phyloP scores from a whole-genome alignment of 2,329 filamentous ascomycete species.

The Cladosporium oxysporum region DNA sequence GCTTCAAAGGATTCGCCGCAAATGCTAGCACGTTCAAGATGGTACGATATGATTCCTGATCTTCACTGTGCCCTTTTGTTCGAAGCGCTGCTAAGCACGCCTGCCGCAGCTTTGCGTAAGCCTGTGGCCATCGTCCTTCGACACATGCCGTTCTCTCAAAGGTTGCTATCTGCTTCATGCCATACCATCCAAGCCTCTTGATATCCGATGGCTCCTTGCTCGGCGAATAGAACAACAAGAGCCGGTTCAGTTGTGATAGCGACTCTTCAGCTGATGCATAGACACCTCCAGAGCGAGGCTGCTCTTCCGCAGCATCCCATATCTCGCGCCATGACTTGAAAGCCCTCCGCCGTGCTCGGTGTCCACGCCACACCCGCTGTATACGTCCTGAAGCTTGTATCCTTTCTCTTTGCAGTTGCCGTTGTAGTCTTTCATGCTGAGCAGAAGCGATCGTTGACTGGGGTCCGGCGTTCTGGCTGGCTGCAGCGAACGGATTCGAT shows the following conservation, averaged over 20 bases:
- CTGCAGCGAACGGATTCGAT: conserved; percentile 71
- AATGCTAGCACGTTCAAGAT: conserved; percentile 34
- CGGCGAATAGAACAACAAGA: conserved; percentile 48
- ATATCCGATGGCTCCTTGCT: conserved; percentile 41
- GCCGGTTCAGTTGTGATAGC: conserved; percentile 43
- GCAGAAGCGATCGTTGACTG: conserved; percentile 81
- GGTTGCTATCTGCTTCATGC: conserved; percentile 40
- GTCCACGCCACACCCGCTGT: conserved; percentile 81
- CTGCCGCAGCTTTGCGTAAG: conserved; percentile 45
- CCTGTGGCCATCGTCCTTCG: conserved; percentile 42
- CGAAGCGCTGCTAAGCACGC: conserved; percentile 39
- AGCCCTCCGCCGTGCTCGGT: conserved; percentile 62
- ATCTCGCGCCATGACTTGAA: conserved; percentile 58
- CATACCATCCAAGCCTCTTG: conserved; percentile 43
- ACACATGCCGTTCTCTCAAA: conserved; percentile 28
- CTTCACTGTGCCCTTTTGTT: conserved; percentile 24
- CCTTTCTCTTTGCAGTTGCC: conserved; percentile 78
- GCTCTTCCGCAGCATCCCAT: conserved; percentile 59
- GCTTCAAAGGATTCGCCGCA: conserved; percentile 46
- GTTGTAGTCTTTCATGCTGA: conserved; percentile 77
- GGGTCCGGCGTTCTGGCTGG: conserved; percentile 57
- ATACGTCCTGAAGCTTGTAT: conserved; percentile 72
- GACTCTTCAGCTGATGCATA: conserved; percentile 44
- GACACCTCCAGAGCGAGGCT: conserved; percentile 32
- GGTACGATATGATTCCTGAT: conserved; percentile 27